Conservation (phyloP, 768 basidiomycete species). For the Antrodiella citrinella region DNA sequence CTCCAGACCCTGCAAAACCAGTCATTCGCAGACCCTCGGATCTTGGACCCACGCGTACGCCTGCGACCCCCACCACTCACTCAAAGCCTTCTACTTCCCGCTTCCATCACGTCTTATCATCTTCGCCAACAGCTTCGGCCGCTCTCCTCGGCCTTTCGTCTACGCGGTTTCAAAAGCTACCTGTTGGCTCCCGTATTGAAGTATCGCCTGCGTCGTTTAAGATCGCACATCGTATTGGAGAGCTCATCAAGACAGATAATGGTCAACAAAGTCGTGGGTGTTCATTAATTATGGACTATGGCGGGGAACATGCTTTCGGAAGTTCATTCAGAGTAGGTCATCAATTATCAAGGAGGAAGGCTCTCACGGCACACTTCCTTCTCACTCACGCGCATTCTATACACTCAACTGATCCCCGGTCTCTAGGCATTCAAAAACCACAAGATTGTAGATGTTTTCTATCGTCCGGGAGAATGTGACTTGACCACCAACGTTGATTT, state of each 20-base stretch:
- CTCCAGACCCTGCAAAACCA: conserved; percentile 31
- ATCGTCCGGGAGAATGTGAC: conserved; percentile 81
- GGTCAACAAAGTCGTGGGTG: conserved; percentile 24
- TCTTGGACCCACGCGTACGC: conserved; percentile 10
- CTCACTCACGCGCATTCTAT: background rate
- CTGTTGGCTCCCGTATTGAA: conserved; percentile 70
- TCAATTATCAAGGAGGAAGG: background rate
- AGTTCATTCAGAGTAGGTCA: conserved; percentile 71
- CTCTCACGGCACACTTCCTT: background rate
- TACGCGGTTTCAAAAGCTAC: conserved; percentile 58
- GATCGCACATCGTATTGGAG: conserved; percentile 59
- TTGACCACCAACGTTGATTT: conserved; percentile 98
- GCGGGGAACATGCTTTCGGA: conserved; percentile 58
- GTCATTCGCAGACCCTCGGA: conserved; percentile 17
- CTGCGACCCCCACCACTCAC: conserved; percentile 5
- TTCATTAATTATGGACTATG: conserved; percentile 88
- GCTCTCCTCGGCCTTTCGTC: conserved; percentile 57
- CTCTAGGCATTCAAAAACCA: conserved; percentile 84
- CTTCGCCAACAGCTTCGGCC: conserved; percentile 43
- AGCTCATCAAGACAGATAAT: conserved; percentile 36
- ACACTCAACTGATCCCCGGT: background rate
- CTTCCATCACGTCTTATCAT: conserved; percentile 62
- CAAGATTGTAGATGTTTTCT: conserved; percentile 76
- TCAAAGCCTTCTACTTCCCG: conserved; percentile 16
- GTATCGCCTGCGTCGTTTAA: conserved; percentile 67